Evolutionary conservation across 1,284 basidiomycete species (phyloP).

Genomic region (Agaricales sp.): DNA sequence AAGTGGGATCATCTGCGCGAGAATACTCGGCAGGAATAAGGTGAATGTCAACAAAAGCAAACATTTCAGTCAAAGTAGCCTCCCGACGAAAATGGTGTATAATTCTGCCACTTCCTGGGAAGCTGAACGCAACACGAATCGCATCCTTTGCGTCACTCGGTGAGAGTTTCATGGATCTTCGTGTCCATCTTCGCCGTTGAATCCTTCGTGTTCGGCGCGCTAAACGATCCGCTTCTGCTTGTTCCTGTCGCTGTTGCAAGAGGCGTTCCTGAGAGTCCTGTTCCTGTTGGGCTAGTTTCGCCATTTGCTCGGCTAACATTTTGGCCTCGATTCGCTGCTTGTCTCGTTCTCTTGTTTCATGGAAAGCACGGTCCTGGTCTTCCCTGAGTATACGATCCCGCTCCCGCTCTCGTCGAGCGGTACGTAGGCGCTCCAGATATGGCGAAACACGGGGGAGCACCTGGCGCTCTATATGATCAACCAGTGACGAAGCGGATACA

Average conservation of each 20-base stretch:
- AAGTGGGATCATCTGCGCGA: constrained; percentile 30
- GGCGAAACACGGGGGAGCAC: constrained; percentile 74
- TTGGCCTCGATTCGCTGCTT: constrained; percentile 50
- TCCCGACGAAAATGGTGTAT: constrained; percentile 45
- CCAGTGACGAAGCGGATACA: constrained; percentile 55
- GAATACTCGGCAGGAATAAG: constrained; percentile 28
- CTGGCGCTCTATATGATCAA: constrained; percentile 53
- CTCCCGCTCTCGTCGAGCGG: constrained; percentile 35
- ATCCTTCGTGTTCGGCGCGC: constrained; percentile 27
- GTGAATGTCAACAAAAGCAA: constrained; percentile 56
- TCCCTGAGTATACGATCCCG: constrained; percentile 63
- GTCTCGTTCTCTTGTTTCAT: constrained; percentile 57
- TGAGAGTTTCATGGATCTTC: constrained; percentile 25
- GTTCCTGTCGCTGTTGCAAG: constrained; percentile 15
- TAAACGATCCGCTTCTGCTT: constrained; percentile 21
- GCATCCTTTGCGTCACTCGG: constrained; percentile 20
- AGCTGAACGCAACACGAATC: constrained; percentile 53
- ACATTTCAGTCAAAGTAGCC: constrained; percentile 51
- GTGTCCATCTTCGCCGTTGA: constrained; percentile 42
- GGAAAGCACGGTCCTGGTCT: constrained; percentile 78
- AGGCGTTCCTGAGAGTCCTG: constrained; percentile 21
- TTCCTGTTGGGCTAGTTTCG: constrained; percentile 28
- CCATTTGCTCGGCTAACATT: constrained; percentile 14
- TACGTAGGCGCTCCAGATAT: constrained; percentile 55
- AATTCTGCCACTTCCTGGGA: constrained; percentile 55